A percentile compares a stretch with the other conserved stretches of the same genome.
Conservation (phyloP, 1,284 basidiomycete species). For the Pseudozyma tsukubaensis region DNA sequence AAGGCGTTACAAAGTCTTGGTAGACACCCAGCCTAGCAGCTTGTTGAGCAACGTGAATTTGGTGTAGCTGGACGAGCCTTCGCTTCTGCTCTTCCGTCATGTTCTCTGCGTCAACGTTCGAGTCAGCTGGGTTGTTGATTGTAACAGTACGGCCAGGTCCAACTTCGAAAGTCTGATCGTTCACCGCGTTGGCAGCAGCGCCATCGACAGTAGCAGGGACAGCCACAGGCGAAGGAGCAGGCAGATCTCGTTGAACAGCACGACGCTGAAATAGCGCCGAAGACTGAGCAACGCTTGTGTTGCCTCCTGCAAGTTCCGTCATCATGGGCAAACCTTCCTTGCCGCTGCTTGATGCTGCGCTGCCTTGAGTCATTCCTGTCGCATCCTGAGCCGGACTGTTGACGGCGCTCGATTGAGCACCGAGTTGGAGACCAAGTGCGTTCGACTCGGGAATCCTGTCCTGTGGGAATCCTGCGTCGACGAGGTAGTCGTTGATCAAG, state of each 20-base stretch:
- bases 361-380: not conserved
- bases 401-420: slow-evolving; percentile 10
- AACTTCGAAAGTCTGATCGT: slow-evolving; percentile 22
- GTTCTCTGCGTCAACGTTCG: slow-evolving; percentile 32
- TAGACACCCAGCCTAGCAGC: slow-evolving; percentile 39
- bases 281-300: slow-evolving; percentile 23
- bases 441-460: slow-evolving; percentile 33
- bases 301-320: slow-evolving; percentile 19
- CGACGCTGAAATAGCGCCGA: slow-evolving; percentile 56
- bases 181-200: not conserved
- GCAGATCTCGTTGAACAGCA: slow-evolving; percentile 48
- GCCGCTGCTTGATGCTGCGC: not conserved
- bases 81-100: slow-evolving; percentile 45
- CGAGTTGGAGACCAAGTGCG: slow-evolving; percentile 34
- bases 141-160: slow-evolving; percentile 25
- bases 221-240: slow-evolving; percentile 46
- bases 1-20: slow-evolving; percentile 50
- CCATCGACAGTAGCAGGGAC: slow-evolving; percentile 18
- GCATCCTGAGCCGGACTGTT: slow-evolving; percentile 17
- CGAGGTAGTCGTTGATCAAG: slow-evolving; percentile 48
- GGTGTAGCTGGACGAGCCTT: slow-evolving; percentile 46
- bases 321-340: slow-evolving; percentile 9
- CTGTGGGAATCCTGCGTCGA: slow-evolving; percentile 43
- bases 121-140: slow-evolving; percentile 27
- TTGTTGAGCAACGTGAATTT: slow-evolving; percentile 46